Evolutionary conservation across 1,284 basidiomycete species (phyloP), one percentile per base, ranked within the genome.

Genomic region (Phellopilus nigrolimitatus): DNA sequence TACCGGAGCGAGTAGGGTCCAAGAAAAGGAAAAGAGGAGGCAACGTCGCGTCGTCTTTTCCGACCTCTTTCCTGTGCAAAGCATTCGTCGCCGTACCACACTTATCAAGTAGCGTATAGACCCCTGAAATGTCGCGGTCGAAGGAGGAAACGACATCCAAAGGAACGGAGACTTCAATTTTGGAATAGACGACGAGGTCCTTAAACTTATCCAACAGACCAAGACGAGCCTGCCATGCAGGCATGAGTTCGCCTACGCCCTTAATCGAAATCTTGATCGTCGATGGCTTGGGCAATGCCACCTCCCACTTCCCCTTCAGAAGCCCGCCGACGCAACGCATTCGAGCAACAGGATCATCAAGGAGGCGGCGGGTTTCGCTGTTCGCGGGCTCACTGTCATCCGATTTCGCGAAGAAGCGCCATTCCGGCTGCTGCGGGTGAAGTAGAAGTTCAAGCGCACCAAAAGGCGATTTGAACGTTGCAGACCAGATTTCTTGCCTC

Each of bases 11-110:
- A 36, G 86, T 82, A 6, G 93, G 90, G 62, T 95, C 91, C 38
- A 94, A 73, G 63, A 95, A 78, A 70, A 97, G 73, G 71, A 85
- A 95, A 7, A 95, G 62, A 0, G 82, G 77, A 0, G 88, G 80
- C 21, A 82, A 67, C 3, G 65, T 62, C 0, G 51, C 59, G 17
- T 83, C 79, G 9, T 70, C 70, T 0, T 65, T 57, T 3, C 68
- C 66, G 17, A 66, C 45, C 28, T 72, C 64, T 56, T 80, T 84
- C 66, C 80, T 82, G 67, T 97, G 92, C 33, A 97, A 72, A n/a
- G 89, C 88, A 22, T 78, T 77, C 63, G 89, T 91, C 1, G 95
- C 91, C 0, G 91, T 93, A 1, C 94, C 94, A 56, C 94, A 97
- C 63, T 85, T 85, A 56, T 90, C 84, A 46, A 94, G 71, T 33